Evolutionary conservation across 352 stramenopile species (phyloP).

Genomic region (Pythium dissotocum): DNA sequence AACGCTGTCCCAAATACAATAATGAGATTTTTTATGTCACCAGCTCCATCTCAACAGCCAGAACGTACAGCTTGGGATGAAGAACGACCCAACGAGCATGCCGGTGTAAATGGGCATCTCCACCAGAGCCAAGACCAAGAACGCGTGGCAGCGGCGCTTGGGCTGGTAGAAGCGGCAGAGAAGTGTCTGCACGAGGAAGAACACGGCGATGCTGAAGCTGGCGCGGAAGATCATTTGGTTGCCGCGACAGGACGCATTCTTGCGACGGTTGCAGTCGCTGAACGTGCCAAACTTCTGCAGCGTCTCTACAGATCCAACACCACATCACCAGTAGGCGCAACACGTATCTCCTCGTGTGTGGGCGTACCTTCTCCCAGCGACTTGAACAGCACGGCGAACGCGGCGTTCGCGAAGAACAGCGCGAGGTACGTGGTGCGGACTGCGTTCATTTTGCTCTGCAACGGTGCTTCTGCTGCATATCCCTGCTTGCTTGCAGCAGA

Average conservation of each 20-base stretch:
- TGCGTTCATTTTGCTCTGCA: conserved; percentile 35
- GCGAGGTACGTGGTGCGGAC: conserved; percentile 51
- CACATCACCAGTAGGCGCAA: conserved; percentile 6
- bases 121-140: conserved; percentile 35
- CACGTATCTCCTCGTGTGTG: not conserved
- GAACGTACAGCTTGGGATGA: conserved; percentile 61
- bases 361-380: conserved; percentile 54
- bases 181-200: conserved; percentile 53
- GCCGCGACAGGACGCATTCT: conserved; percentile 49
- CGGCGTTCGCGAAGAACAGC: conserved; percentile 76
- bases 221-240: conserved; percentile 76
- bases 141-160: conserved; percentile 25
- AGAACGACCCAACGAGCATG: conserved; percentile 69
- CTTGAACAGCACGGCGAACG: conserved; percentile 67
- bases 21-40: not conserved
- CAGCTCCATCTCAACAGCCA: not conserved
- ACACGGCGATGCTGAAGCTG: conserved; percentile 61
- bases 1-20: conserved; percentile 37
- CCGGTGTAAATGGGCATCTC: conserved; percentile 52
- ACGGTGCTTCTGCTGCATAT: not conserved
- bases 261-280: conserved; percentile 40
- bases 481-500: not conserved
- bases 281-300: conserved; percentile 71
- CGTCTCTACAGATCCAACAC: not conserved
- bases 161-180: conserved; percentile 45